These are phyloP conservation scores for Cryptosporidium ubiquitum DNA, from an alignment of 169 alveolate species.

Conservation along the genomic window DNA sequence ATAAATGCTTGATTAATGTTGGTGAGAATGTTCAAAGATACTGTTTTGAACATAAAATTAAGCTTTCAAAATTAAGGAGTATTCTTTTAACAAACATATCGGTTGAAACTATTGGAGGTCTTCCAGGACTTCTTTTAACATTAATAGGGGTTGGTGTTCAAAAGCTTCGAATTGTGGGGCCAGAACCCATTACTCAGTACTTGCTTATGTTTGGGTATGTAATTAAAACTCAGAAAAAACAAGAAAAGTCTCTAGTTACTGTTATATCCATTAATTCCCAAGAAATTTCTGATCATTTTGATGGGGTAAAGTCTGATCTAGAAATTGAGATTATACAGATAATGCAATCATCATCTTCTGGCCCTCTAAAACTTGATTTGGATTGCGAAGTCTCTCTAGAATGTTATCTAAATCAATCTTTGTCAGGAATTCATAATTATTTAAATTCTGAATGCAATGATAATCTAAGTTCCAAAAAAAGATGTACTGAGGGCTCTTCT, in stretches of 20 bases:
- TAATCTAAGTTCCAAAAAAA: background rate
- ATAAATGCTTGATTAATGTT: slow-evolving; percentile 81
- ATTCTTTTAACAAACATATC: slow-evolving; percentile 81
- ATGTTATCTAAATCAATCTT: slow-evolving; percentile 9
- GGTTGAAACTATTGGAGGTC: slow-evolving; percentile 82
- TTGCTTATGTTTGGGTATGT: slow-evolving; percentile 42
- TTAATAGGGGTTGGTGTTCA: slow-evolving; percentile 81
- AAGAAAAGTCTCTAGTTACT: background rate
- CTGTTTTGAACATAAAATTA: slow-evolving; percentile 83
- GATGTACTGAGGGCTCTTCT: background rate
- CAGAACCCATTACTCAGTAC: slow-evolving; percentile 72
- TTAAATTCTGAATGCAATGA: background rate
- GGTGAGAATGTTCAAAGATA: slow-evolving; percentile 88
- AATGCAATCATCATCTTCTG: slow-evolving; percentile 1
- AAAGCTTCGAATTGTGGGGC: slow-evolving; percentile 82
- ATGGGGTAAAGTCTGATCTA: slow-evolving; percentile 6
- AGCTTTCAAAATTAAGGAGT: slow-evolving; percentile 77
- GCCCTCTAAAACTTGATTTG: background rate
- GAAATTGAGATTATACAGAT: slow-evolving; percentile 48
- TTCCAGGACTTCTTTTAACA: slow-evolving; percentile 85
- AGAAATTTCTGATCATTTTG: background rate
- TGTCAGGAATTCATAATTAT: background rate
- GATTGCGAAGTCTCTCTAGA: background rate
- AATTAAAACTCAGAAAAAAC: background rate
- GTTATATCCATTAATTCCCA: slow-evolving; percentile 19